Percentiles rank a stretch among this genome's conserved stretches.
Conservation (phyloP, 257 asterid genomes). For the Nicotiana sylvestris region DNA sequence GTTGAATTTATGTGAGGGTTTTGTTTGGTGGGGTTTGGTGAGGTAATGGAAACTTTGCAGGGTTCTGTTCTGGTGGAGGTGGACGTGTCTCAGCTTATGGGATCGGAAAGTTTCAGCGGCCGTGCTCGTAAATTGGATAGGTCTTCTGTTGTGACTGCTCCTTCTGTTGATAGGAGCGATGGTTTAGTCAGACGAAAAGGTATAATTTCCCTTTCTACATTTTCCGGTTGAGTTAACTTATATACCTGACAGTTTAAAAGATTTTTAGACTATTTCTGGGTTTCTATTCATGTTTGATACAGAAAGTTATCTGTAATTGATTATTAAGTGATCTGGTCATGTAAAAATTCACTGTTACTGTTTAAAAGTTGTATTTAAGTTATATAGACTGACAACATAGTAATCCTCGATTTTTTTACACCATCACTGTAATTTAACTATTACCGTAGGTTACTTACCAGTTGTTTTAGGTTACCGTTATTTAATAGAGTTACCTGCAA, state of each 20-base stretch:
- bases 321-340: not conserved
- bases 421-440: too few species aligned
- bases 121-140: constrained; percentile 34
- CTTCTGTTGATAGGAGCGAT: constrained; percentile 19
- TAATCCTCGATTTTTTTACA: too few species aligned
- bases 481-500: too few species aligned
- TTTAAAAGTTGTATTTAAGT: not conserved
- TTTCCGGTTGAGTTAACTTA: not conserved
- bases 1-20: constrained; percentile 23
- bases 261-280: not conserved
- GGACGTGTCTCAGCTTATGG: constrained; percentile 44
- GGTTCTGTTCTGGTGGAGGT: constrained; percentile 26
- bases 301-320: not conserved
- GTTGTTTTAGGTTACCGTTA: too few species aligned
- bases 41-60: constrained; percentile 34
- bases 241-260: not conserved
- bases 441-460: too few species aligned
- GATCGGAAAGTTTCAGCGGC: constrained; percentile 56
- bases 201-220: not conserved
- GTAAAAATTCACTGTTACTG: not conserved
- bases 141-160: constrained; percentile 17
- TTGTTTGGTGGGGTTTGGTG: constrained; percentile 14
- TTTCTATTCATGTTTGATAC: not conserved
- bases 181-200: constrained; percentile 23
- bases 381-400: too few species aligned